Evolutionary conservation across 495 filamentous ascomycete genomes (phyloP).

Genomic region (Aspergillus carlsbadensis): DNA sequence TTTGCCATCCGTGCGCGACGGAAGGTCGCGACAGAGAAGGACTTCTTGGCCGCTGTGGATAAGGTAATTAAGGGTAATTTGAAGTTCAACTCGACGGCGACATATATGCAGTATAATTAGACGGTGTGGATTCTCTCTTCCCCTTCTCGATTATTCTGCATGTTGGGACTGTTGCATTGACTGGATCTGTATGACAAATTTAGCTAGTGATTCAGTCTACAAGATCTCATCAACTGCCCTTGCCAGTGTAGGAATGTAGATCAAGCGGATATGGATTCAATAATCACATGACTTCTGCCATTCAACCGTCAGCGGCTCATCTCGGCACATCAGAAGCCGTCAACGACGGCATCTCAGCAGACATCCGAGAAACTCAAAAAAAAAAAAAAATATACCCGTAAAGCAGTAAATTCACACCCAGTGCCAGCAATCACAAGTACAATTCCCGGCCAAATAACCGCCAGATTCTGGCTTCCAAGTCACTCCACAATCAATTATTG

Average conservation of each 20-base stretch:
- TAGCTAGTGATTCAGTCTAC: conserved; percentile 20
- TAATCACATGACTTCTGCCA: conserved; percentile 16
- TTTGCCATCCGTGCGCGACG: conserved; percentile 94
- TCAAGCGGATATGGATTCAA: background rate
- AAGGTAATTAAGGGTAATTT: conserved; percentile 99
- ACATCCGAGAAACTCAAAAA: background rate
- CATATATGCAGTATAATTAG: conserved; percentile 99
- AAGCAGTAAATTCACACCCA: background rate
- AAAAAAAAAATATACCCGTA: no score
- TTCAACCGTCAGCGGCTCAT: conserved; percentile 5
- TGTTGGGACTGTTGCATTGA: conserved; percentile 20
- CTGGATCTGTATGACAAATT: conserved; percentile 29
- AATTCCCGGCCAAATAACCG: background rate
- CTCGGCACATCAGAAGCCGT: conserved; percentile 7
- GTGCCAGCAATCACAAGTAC: background rate
- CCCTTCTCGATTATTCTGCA: conserved; percentile 1
- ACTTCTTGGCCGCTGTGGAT: conserved; percentile 95
- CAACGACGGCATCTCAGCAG: background rate
- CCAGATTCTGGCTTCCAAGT: background rate
- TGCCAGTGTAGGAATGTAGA: background rate
- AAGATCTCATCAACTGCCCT: conserved; percentile 9
- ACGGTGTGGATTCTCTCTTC: background rate
- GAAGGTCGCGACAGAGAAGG: conserved; percentile 99
- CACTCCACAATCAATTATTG: conserved; percentile 21
- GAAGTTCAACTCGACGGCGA: conserved; percentile 98